These are phyloP conservation scores for Phanerodontia chrysosporium DNA, from an alignment of 768 basidiomycete species.

Conservation along the genomic window DNA sequence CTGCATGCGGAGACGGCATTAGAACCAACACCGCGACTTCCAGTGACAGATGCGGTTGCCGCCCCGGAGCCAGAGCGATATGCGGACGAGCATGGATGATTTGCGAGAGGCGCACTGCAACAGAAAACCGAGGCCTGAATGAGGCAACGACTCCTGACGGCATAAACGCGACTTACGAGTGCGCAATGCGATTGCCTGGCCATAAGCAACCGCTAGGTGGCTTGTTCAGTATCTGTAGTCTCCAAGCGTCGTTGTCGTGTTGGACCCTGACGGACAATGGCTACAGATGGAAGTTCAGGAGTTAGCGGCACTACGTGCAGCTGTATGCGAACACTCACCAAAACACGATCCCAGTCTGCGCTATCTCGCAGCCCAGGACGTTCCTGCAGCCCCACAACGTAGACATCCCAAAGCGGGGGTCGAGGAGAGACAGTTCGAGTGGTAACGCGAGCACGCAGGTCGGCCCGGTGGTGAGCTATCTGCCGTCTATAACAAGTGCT, in stretches of 20 bases:
- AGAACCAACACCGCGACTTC: not conserved
- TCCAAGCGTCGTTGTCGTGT: too few relatives aligned
- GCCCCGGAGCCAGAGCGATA: not conserved
- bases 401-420: slow-evolving; percentile 8
- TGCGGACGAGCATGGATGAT: not conserved
- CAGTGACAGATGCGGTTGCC: too few relatives aligned
- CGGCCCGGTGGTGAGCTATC: not conserved
- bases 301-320: too few relatives aligned
- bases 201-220: too few relatives aligned
- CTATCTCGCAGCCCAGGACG: too few relatives aligned
- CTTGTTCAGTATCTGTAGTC: too few relatives aligned
- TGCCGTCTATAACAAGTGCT: slow-evolving; percentile 6
- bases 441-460: not conserved
- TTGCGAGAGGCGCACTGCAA: not conserved
- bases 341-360: not conserved
- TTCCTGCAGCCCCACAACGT: not conserved
- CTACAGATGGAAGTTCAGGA: too few relatives aligned
- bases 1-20: not conserved
- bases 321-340: slow-evolving; percentile 4
- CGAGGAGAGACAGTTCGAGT: not conserved
- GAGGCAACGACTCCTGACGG: too few relatives aligned
- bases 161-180: too few relatives aligned
- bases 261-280: too few relatives aligned
- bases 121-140: too few relatives aligned
- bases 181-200: too few relatives aligned